A percentile compares a stretch with the other conserved stretches of the same genome.
Evolutionary conservation across 2,329 filamentous ascomycete genomes (phyloP).

Genomic region (Colletotrichum sp.): DNA sequence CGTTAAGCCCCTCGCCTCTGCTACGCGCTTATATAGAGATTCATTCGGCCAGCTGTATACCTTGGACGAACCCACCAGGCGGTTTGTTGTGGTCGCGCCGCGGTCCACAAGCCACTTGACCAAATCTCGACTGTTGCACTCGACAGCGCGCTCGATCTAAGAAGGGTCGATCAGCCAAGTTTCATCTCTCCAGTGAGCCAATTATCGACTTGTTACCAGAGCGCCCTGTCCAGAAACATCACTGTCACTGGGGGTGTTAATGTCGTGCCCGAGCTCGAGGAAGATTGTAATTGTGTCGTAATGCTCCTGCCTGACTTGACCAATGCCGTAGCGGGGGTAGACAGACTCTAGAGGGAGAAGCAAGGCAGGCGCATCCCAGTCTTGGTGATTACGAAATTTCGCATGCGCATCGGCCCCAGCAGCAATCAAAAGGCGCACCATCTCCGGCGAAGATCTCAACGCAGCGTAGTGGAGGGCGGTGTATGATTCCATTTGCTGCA

Average conservation of each 20-base stretch:
- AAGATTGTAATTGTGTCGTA: neutral
- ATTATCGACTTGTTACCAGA: neutral
- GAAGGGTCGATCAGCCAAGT: neutral
- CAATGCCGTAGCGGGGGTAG: neutral
- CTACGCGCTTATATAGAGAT: neutral
- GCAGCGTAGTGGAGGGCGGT: neutral
- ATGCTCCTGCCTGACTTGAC: neutral
- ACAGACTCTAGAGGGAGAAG: neutral
- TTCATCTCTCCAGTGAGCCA: accelerated
- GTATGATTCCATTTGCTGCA: neutral
- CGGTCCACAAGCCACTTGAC: neutral
- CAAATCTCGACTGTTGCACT: neutral
- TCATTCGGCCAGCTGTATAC: neutral
- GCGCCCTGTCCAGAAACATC: neutral
- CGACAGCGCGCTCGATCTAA: neutral
- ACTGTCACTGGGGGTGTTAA: neutral
- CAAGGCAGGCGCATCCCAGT: neutral
- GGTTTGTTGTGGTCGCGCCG: neutral
- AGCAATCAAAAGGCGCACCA: neutral
- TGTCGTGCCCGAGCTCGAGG: neutral
- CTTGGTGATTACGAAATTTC: neutral
- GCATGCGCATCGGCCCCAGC: neutral
- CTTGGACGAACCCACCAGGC: neutral
- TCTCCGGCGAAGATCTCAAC: neutral
- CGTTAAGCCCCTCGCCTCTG: neutral